Evolutionary conservation across 2,329 filamentous ascomycete species (phyloP).

Genomic region (Penicillium sp.): DNA sequence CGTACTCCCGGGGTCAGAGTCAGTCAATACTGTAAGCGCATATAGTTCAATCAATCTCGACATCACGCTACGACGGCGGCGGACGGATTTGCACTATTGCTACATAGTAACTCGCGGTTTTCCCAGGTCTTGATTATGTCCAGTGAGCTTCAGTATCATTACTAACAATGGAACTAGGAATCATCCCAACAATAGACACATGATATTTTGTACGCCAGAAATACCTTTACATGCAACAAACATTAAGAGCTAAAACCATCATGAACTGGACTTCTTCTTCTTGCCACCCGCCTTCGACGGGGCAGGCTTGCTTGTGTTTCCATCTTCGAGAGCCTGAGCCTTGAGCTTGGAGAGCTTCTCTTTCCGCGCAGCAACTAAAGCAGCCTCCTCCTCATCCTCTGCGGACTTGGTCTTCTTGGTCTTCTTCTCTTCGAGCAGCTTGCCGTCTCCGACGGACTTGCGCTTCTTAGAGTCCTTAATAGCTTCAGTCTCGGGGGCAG

Average conservation of each 20-base stretch:
- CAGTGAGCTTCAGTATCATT: background rate
- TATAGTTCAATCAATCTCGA: too few relatives aligned
- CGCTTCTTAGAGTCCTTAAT: conserved; percentile 55
- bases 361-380: conserved; percentile 39
- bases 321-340: conserved; percentile 45
- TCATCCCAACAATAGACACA: conserved; percentile 25
- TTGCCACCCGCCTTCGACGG: conserved; percentile 26
- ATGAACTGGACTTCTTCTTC: conserved; percentile 43
- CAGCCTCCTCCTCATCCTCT: conserved; percentile 39
- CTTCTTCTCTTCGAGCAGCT: conserved; percentile 37
- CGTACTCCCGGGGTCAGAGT: too few relatives aligned
- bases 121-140: background rate
- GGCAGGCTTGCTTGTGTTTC: conserved; percentile 30
- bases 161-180: background rate
- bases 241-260: conserved; percentile 31
- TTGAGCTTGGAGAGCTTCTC: conserved; percentile 51
- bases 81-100: too few relatives aligned
- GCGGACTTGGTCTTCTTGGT: conserved; percentile 39
- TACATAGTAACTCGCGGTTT: too few relatives aligned
- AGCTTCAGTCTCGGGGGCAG: conserved; percentile 33
- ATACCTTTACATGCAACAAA: conserved; percentile 33
- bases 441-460: conserved; percentile 38
- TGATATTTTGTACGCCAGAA: conserved; percentile 34
- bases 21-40: too few relatives aligned
- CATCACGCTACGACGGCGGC: too few relatives aligned